phyloP scores from a whole-genome alignment of 768 basidiomycete species.

The Agrocybe chaxingu region DNA sequence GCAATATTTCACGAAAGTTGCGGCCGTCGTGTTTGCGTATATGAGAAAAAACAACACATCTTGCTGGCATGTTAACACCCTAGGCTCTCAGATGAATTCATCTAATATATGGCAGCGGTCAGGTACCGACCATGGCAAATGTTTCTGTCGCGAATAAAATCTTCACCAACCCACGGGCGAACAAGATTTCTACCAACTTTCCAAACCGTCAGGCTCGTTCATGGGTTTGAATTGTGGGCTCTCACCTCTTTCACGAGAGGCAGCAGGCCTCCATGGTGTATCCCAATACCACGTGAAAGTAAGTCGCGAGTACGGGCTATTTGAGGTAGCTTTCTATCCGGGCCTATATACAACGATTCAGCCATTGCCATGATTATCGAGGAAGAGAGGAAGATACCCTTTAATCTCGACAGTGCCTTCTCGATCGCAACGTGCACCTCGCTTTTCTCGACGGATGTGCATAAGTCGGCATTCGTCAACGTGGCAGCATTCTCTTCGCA shows the following conservation, averaged over 20 bases:
- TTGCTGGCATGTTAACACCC: constrained; percentile 99
- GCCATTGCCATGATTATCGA: constrained; percentile 5
- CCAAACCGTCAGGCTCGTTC: constrained; percentile 6
- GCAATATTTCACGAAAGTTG: constrained; percentile 84
- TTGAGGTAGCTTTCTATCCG: constrained; percentile 91
- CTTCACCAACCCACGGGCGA: constrained; percentile 93
- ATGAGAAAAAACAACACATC: constrained; percentile 93
- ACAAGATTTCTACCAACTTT: constrained; percentile 93
- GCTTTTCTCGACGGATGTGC: constrained; percentile 89
- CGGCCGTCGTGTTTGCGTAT: constrained; percentile 95
- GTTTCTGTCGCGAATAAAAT: constrained; percentile 98
- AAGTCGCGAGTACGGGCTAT: constrained; percentile 88
- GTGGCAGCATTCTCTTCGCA: constrained; percentile 97
- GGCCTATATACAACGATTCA: constrained; percentile 44
- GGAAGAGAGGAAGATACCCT: constrained; percentile 49
- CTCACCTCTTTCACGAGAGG: constrained; percentile 95
- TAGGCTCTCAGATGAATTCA: constrained; percentile 24
- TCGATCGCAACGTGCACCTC: constrained; percentile 95
- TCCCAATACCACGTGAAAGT: constrained; percentile 89
- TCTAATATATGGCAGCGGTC: too few relatives aligned
- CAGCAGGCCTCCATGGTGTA: constrained; percentile 94
- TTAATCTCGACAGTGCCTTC: constrained; percentile 84
- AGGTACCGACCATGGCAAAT: constrained; percentile 86
- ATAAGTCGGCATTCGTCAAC: constrained; percentile 84
- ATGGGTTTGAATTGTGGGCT: not conserved